Evolutionary conservation across 306 rosid species (phyloP), one percentile per base, ranked within the genome.

Genomic region (Trichosanthes cucumerina): DNA sequence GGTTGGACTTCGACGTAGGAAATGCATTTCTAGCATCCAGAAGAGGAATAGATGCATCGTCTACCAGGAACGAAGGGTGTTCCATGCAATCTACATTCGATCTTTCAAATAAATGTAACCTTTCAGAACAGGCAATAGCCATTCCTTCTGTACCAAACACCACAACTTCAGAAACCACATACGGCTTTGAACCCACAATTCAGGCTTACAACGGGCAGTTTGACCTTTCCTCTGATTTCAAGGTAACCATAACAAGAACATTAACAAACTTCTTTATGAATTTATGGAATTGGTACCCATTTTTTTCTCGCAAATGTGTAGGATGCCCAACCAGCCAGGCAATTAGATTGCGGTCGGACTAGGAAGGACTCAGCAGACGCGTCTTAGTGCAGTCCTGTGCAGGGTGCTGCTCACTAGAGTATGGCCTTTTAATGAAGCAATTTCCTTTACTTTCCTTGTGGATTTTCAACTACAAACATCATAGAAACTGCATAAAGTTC

Each of bases 1-100:
- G 89, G 58, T 77, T 88, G 75, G 81, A 78, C 78, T 85, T 82
- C 58, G 93, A 87, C 9, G 90, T 86, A 28, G 86, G 75, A 65
- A 80, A 84, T 66, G 82, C 84, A 78, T 78, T 78, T 83, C 92
- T 76, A 63, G 86, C 84, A 74, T 82, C 88, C 15, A 69, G 77
- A 78, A 70, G 80, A 21, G 89, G 85, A 85, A 79, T 82, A 34
- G 79, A 71, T 26, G 59, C 86, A 4, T 81, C 75, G 9, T 82
- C 70, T 80, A 33, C 85, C 36, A 77, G 83, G 11, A 81, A 80
- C 14, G 86, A 81, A 44, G 91, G 88, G 31, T 78, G 75, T 80
- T 79, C 78, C 4, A 60, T 81, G 80, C 88, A 72, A 14, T 79
- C 89, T 34, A 69, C 86, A 39, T 87, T 66, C 49, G 77, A 78